These are phyloP conservation scores for Potentilla sterilis DNA, from an alignment of 306 rosid species.

Conservation along the genomic window DNA sequence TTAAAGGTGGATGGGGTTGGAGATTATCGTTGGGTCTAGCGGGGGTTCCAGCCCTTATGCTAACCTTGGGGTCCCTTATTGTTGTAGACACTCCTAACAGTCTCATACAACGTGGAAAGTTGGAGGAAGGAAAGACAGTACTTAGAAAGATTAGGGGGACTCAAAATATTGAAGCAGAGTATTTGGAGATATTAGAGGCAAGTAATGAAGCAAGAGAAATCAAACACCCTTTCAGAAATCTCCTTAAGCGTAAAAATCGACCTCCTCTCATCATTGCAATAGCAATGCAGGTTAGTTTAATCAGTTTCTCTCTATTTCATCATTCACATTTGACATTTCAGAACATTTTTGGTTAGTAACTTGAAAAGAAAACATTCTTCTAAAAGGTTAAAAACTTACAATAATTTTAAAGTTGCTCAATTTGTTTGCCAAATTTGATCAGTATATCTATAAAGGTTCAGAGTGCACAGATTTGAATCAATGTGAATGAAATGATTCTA, in stretches of 20 bases:
- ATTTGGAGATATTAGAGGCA: constrained; percentile 62
- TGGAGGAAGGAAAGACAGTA: constrained; percentile 67
- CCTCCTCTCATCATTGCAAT: constrained; percentile 76
- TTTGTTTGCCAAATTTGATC: background rate
- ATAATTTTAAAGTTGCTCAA: background rate
- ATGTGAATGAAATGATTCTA: background rate
- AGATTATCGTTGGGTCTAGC: constrained; percentile 77
- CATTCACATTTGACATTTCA: background rate
- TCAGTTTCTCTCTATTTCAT: background rate
- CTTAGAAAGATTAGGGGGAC: constrained; percentile 69
- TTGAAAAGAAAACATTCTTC: background rate
- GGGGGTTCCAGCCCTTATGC: constrained; percentile 67
- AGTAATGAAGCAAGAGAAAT: constrained; percentile 54
- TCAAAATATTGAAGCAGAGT: constrained; percentile 67
- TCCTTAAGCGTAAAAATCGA: constrained; percentile 53
- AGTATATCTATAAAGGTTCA: background rate
- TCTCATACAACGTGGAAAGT: constrained; percentile 66
- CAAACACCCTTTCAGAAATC: constrained; percentile 69
- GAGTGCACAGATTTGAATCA: background rate
- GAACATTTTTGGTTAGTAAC: background rate
- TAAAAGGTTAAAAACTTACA: background rate
- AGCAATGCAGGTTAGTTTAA: constrained; percentile 46
- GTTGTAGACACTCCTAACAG: constrained; percentile 90
- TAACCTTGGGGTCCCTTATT: constrained; percentile 64
- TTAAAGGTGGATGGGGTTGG: constrained; percentile 92